Percentiles rank a stretch among this genome's conserved stretches.
These are phyloP conservation scores for Hypoxylon sp. DNA, from an alignment of 2,329 filamentous ascomycete species.

Conservation along the genomic window DNA sequence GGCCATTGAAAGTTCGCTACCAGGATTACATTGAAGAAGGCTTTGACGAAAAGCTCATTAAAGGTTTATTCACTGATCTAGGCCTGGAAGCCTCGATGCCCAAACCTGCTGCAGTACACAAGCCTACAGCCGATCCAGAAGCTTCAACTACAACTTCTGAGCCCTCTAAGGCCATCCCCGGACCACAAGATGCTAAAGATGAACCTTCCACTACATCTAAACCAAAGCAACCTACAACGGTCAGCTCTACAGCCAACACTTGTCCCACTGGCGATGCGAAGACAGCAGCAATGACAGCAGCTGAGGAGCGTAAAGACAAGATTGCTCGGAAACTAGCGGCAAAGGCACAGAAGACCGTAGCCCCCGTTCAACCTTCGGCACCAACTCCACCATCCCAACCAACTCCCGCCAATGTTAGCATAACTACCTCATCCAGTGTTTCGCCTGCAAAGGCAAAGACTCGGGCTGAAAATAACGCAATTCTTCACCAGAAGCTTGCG, in stretches of 20 bases:
- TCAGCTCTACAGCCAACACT: slow-evolving; percentile 14
- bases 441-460: slow-evolving; percentile 66
- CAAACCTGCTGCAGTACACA: slow-evolving; percentile 41
- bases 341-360: slow-evolving; percentile 53
- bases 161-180: slow-evolving; percentile 18
- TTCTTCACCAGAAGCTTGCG: slow-evolving; percentile 84
- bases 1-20: slow-evolving; percentile 78
- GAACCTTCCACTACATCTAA: slow-evolving; percentile 26
- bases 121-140: slow-evolving; percentile 24
- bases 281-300: slow-evolving; percentile 50
- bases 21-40: slow-evolving; percentile 81
- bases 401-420: slow-evolving; percentile 7
- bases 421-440: slow-evolving; percentile 20
- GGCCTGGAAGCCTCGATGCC: slow-evolving; percentile 66
- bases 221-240: slow-evolving; percentile 7
- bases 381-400: slow-evolving; percentile 35
- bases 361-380: slow-evolving; percentile 42
- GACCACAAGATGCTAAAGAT: slow-evolving; percentile 24
- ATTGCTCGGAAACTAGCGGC: slow-evolving; percentile 56
- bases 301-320: slow-evolving; percentile 56
- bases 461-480: slow-evolving; percentile 73
- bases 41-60: slow-evolving; percentile 74
- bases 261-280: slow-evolving; percentile 35
- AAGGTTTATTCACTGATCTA: slow-evolving; percentile 76
- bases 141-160: slow-evolving; percentile 10